phyloP scores from a whole-genome alignment of 352 stramenopile species.

The Pilasporangium apinafurcum region DNA sequence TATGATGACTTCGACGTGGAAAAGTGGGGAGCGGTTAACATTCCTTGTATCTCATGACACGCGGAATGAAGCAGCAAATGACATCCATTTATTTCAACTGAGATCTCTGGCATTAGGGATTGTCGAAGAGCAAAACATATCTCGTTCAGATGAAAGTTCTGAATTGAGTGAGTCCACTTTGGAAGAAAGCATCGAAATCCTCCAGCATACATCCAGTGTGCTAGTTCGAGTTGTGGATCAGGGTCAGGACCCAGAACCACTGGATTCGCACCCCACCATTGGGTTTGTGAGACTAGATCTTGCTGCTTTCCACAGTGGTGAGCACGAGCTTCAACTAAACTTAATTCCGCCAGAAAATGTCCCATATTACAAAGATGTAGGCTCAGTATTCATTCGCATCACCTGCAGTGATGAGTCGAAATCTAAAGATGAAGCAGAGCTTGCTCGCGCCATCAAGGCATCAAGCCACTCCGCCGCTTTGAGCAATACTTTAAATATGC shows the following conservation, averaged over 20 bases:
- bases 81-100: slow-evolving; percentile 23
- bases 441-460: background rate
- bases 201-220: slow-evolving; percentile 29
- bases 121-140: background rate
- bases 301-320: slow-evolving; percentile 19
- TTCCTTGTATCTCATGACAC: slow-evolving; percentile 11
- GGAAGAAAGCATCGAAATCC: slow-evolving; percentile 15
- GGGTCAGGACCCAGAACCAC: background rate
- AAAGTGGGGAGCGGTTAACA: slow-evolving; percentile 4
- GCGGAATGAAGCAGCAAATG: slow-evolving; percentile 1
- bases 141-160: slow-evolving; percentile 1
- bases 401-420: slow-evolving; percentile 9
- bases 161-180: background rate
- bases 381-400: slow-evolving; percentile 31
- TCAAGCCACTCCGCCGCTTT: no score
- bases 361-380: slow-evolving; percentile 53
- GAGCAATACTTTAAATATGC: no score
- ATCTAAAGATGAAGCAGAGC: slow-evolving; percentile 1
- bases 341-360: slow-evolving; percentile 27
- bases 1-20: slow-evolving; percentile 7
- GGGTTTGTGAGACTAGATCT: slow-evolving; percentile 51
- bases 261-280: slow-evolving; percentile 8
- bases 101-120: slow-evolving; percentile 16
- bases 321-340: slow-evolving; percentile 28
- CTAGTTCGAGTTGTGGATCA: slow-evolving; percentile 46